Evolutionary conservation across 257 asterid species (phyloP), one percentile per base, ranked within the genome.

Genomic region (Phtheirospermum japonicum): DNA sequence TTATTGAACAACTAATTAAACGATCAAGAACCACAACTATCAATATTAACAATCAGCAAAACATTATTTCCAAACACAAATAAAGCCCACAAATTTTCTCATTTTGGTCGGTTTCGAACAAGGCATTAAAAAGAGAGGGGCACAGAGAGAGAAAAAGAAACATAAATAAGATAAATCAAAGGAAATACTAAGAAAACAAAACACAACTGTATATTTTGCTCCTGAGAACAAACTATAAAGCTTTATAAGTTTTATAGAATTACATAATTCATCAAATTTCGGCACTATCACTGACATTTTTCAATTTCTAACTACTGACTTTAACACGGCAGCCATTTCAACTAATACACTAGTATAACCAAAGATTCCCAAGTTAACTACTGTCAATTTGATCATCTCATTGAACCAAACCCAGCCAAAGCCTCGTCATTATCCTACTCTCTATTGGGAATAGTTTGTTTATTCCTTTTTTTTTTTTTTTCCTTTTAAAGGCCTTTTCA

Each of bases 391-490:
- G 52, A 18, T 49, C 60, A 59, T 28, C 42, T 63, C 58, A 9
- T 14, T 60, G 62, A 20, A 62, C 53, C 68, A 28, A 56, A 62
- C 37, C 72, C 72, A 54, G 4, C 73, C 5, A 33, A 40, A 61
- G 23, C 56, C 64, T 28, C 28, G n/a, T 42, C 73, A 32, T 59
- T 70, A 63, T 42, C 70, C 74, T 65, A 77, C 61, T 73, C 80
- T 75, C 80, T 75, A 67, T 48, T 6, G 40, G 31, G 69, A 64
- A 30, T 19, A 20, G 36, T 39, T 70, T 54, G 17, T 42, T 46
- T 37, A 20, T 33, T 16, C 42, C 19, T 4, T 12, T 7, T 39
- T 32, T 53, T 14, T 43, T 31, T 4, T 7, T 7, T 23, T 31
- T 39, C 39, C 31, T 53, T 66, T 61, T 56, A 28, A 65, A 65